These are phyloP conservation scores for Kluyveromyces marxianus DNA, from an alignment of 1,139 yeast genomes.

Conservation along the genomic window DNA sequence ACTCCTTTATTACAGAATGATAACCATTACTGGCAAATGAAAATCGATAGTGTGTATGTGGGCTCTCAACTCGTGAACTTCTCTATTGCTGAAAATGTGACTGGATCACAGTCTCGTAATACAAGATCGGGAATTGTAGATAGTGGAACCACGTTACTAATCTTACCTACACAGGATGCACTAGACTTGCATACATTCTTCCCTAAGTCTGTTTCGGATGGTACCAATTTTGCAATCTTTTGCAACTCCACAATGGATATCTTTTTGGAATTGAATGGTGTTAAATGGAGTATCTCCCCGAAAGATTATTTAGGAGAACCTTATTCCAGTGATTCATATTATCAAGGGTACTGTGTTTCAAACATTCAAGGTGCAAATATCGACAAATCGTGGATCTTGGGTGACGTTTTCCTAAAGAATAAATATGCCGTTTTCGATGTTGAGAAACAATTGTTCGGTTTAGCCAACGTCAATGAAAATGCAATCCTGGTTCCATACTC, in stretches of 20 bases:
- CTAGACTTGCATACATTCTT: constrained; percentile 45
- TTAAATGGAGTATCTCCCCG: constrained; percentile 41
- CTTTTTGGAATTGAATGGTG: constrained; percentile 37
- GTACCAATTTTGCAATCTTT: constrained; percentile 50
- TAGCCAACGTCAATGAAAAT: constrained; percentile 35
- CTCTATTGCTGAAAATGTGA: constrained; percentile 19
- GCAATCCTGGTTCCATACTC: constrained; percentile 17
- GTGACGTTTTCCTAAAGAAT: constrained; percentile 51
- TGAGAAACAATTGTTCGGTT: constrained; percentile 43
- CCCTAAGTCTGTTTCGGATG: constrained; percentile 43
- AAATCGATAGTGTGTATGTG: constrained; percentile 35
- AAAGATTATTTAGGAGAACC: constrained; percentile 42
- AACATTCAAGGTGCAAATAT: constrained; percentile 50
- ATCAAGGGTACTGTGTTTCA: constrained; percentile 53
- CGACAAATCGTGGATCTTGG: constrained; percentile 40
- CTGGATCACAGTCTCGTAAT: constrained; percentile 11
- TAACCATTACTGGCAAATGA: constrained; percentile 47
- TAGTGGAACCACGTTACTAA: constrained; percentile 60
- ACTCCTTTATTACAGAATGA: constrained; percentile 35
- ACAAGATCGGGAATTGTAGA: constrained; percentile 47
- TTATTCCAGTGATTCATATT: constrained; percentile 32
- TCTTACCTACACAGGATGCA: constrained; percentile 53
- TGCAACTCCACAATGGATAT: constrained; percentile 42
- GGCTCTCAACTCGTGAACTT: constrained; percentile 33
- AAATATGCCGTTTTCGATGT: constrained; percentile 56